These are phyloP conservation scores for Ceratocystis destructans DNA, from an alignment of 2,329 filamentous ascomycete genomes.

Conservation along the genomic window DNA sequence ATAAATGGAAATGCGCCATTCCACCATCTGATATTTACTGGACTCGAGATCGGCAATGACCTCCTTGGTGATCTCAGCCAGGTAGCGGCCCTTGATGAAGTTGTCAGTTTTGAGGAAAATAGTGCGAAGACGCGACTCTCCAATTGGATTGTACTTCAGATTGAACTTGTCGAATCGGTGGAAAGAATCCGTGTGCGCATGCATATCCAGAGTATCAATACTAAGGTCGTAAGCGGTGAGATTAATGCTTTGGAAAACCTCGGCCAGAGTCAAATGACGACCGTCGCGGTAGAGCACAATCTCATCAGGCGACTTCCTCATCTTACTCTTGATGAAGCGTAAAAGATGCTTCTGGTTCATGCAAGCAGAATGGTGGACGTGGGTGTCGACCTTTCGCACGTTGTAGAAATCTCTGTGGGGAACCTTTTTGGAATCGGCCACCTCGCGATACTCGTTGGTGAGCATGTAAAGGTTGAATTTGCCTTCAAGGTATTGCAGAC, in stretches of 20 bases:
- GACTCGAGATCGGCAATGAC: slow-evolving; percentile 95
- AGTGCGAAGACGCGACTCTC: slow-evolving; percentile 87
- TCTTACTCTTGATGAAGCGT: slow-evolving; percentile 98
- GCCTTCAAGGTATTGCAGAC: slow-evolving; percentile 87
- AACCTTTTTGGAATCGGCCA: slow-evolving; percentile 93
- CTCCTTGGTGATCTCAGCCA: slow-evolving; percentile 95
- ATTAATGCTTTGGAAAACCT: slow-evolving; percentile 96
- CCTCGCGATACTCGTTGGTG: slow-evolving; percentile 94
- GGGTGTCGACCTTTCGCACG: slow-evolving; percentile 94
- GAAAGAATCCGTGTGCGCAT: slow-evolving; percentile 94
- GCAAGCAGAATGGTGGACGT: slow-evolving; percentile 97
- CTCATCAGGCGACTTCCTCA: slow-evolving; percentile 96
- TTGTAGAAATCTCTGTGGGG: slow-evolving; percentile 99
- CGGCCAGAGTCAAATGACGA: slow-evolving; percentile 74
- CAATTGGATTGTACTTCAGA: slow-evolving; percentile 94
- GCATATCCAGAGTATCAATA: slow-evolving; percentile 98
- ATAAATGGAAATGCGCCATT: slow-evolving; percentile 98
- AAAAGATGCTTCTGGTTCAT: slow-evolving; percentile 99
- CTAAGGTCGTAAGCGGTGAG: slow-evolving; percentile 93
- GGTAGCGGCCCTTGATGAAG: slow-evolving; percentile 85
- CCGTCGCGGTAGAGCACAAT: slow-evolving; percentile 85
- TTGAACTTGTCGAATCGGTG: slow-evolving; percentile 99
- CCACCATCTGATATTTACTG: slow-evolving; percentile 98
- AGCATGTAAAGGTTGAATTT: slow-evolving; percentile 93
- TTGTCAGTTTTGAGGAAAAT: slow-evolving; percentile 99